These are phyloP conservation scores for Penicillium sp. DNA, from an alignment of 2,329 filamentous ascomycete species.

Conservation along the genomic window DNA sequence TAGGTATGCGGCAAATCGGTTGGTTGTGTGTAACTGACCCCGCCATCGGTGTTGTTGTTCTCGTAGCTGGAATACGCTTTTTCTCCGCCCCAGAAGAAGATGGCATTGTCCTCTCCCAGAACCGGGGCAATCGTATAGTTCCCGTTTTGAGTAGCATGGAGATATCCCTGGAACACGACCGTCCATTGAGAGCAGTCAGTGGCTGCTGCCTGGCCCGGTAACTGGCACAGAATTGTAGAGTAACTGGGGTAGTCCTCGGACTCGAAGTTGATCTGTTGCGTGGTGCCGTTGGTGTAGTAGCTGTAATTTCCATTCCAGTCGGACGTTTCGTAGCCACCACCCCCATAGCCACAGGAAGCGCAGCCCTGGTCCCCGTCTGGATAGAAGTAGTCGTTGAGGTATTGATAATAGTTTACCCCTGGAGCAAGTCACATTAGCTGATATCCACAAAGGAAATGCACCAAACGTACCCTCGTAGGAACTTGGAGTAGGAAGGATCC, in stretches of 20 bases:
- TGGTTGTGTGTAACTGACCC: slow-evolving; percentile 2
- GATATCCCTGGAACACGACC: slow-evolving; percentile 10
- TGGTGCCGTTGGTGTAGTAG: slow-evolving; percentile 11
- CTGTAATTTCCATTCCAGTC: slow-evolving; percentile 11
- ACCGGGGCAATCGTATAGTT: slow-evolving; percentile 7
- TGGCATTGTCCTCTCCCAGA: background rate
- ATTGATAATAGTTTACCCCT: slow-evolving; percentile 11
- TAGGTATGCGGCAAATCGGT: background rate
- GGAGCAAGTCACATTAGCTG: background rate
- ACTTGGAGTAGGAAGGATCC: slow-evolving; percentile 2
- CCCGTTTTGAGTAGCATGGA: background rate
- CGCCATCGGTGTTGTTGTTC: slow-evolving; percentile 7
- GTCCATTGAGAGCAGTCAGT: slow-evolving; percentile 11
- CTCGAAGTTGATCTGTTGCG: slow-evolving; percentile 11
- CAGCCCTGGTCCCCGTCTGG: slow-evolving; percentile 7
- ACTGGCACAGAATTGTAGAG: slow-evolving; percentile 2
- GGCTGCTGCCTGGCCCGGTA: background rate
- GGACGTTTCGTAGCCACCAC: slow-evolving; percentile 7
- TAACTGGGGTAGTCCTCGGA: slow-evolving; percentile 9
- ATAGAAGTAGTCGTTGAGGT: slow-evolving; percentile 10
- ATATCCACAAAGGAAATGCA: background rate
- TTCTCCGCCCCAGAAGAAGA: slow-evolving; percentile 5
- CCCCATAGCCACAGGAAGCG: slow-evolving; percentile 1
- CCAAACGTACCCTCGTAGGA: background rate
- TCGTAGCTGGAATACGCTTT: slow-evolving; percentile 3